Evolutionary conservation across 148 eudicot genomes (phyloP).

Genomic region (Silene uniflora): DNA sequence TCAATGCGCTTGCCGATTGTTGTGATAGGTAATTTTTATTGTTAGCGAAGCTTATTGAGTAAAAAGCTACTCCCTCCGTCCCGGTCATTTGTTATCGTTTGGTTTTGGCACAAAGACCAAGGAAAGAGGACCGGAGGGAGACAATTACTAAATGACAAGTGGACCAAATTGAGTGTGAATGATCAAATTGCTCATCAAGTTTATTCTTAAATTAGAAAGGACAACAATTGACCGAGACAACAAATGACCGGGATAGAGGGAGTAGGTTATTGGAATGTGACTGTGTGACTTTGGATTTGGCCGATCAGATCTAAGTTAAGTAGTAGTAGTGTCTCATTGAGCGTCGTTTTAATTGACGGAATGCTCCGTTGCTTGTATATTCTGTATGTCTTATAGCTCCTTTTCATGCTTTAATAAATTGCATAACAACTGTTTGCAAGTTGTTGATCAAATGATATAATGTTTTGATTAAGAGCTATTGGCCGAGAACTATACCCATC

Average conservation of each 20-base stretch:
- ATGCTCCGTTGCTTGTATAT: not conserved
- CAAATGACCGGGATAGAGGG: no score
- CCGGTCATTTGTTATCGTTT: no score
- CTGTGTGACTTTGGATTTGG: not conserved
- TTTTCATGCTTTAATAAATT: not conserved
- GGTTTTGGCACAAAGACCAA: no score
- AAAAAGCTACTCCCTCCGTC: no score
- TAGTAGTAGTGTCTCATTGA: not conserved
- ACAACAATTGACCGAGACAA: no score
- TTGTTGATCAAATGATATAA: not conserved
- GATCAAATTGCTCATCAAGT: no score
- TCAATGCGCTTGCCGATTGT: constrained; percentile 78
- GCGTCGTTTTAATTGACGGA: not conserved
- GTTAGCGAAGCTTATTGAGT: no score
- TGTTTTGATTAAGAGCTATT: not conserved
- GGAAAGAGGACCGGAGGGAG: no score
- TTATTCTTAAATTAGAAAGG: no score
- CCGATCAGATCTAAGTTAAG: not conserved
- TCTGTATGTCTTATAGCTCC: not conserved
- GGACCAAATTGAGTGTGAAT: no score
- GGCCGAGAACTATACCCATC: not conserved
- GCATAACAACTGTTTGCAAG: not conserved
- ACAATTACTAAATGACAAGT: no score
- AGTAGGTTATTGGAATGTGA: not conserved
- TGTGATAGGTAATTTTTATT: constrained; percentile 56